Percentiles rank a stretch among this genome's conserved stretches.
Conservation (phyloP, 1,284 basidiomycete species). For the Fistulina hepatica region DNA sequence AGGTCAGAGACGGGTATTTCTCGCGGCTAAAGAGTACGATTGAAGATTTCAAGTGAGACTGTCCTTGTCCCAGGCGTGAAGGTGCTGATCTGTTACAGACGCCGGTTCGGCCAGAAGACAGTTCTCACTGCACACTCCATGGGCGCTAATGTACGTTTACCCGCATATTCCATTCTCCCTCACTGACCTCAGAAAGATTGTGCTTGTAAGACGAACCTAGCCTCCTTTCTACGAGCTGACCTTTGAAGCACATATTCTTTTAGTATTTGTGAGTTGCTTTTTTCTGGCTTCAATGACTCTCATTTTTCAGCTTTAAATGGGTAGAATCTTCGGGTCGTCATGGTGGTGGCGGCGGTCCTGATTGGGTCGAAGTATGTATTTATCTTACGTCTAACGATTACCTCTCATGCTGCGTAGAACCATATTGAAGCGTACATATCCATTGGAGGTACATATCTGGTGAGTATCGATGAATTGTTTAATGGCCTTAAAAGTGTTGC, state of each 20-base stretch:
- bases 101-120: constrained; percentile 68
- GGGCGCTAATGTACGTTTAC: constrained; percentile 66
- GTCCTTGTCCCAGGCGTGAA: constrained; percentile 2
- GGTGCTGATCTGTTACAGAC: constrained; percentile 34
- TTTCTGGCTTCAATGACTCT: background rate
- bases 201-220: background rate
- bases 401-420: constrained; percentile 32
- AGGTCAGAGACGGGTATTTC: constrained; percentile 91
- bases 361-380: constrained; percentile 78
- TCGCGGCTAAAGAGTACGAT: constrained; percentile 78
- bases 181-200: background rate
- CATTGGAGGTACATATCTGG: constrained; percentile 83
- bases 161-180: constrained; percentile 1
- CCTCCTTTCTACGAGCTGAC: constrained; percentile 9
- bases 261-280: constrained; percentile 55
- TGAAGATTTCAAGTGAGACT: constrained; percentile 67
- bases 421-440: constrained; percentile 76
- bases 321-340: constrained; percentile 83
- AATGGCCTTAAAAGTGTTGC: no score
- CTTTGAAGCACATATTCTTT: constrained; percentile 1
- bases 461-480: constrained; percentile 18
- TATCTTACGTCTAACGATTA: constrained; percentile 1
- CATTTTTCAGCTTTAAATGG: constrained; percentile 74
- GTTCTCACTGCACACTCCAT: constrained; percentile 87
- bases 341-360: constrained; percentile 77